Evolutionary conservation across 2,329 filamentous ascomycete species (phyloP).

Genomic region (Aureobasidium uvarum): DNA sequence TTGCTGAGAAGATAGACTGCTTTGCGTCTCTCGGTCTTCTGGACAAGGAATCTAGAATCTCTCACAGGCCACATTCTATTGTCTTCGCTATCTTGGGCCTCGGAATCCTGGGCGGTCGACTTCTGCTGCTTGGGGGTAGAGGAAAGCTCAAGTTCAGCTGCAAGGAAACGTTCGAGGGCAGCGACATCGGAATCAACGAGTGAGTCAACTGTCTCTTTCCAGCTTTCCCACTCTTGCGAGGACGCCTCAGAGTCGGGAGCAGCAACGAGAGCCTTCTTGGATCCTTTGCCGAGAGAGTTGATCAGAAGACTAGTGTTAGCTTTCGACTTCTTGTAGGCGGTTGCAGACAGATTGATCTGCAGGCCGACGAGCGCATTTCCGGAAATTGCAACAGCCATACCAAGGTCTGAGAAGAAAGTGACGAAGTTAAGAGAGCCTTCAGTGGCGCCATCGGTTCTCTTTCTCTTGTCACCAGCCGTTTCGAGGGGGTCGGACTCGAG

Average conservation of each 20-base stretch:
- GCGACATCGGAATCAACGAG: conserved; percentile 31
- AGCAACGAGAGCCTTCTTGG: conserved; percentile 35
- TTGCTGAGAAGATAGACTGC: conserved; percentile 55
- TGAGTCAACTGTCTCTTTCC: conserved; percentile 34
- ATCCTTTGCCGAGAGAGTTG: conserved; percentile 69
- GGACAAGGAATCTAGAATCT: conserved; percentile 45
- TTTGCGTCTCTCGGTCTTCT: conserved; percentile 63
- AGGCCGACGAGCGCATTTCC: conserved; percentile 65
- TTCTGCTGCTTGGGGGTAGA: conserved; percentile 8
- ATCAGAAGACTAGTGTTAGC: conserved; percentile 59
- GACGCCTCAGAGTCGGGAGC: neutral
- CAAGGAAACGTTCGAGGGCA: conserved; percentile 36
- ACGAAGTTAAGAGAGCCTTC: conserved; percentile 28
- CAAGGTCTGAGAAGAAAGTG: conserved; percentile 63
- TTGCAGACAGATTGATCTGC: conserved; percentile 47
- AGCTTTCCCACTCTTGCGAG: conserved; percentile 31
- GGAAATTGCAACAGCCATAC: conserved; percentile 64
- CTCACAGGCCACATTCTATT: conserved; percentile 30
- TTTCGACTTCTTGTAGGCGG: conserved; percentile 41
- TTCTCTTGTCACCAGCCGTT: conserved; percentile 27
- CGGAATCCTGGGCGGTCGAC: neutral
- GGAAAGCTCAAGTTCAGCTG: conserved; percentile 32
- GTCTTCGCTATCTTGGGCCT: conserved; percentile 2
- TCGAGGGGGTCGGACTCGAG: conserved; percentile 32
- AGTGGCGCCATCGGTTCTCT: conserved; percentile 26